phyloP scores from a whole-genome alignment of 805 yeast genomes.

The Barnettozyma sp. region DNA sequence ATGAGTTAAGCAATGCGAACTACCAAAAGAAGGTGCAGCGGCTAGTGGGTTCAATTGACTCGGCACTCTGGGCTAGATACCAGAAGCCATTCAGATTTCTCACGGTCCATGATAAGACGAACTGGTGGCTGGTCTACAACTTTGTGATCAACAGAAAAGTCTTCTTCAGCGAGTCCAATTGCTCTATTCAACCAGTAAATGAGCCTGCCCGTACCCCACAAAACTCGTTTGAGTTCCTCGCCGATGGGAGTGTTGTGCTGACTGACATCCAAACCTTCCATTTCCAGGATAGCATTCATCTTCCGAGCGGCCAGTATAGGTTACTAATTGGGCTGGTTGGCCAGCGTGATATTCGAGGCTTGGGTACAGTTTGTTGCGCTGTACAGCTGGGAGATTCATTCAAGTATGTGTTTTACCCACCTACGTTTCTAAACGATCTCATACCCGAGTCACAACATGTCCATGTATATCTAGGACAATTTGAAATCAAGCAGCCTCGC shows the following conservation, averaged over 20 bases:
- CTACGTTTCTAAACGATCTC: constrained; percentile 1
- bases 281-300: neutral
- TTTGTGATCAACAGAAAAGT: constrained; percentile 1
- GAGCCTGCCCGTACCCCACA: neutral
- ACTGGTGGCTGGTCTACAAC: constrained; percentile 3
- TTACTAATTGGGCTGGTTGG: neutral
- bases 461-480: constrained; percentile 1
- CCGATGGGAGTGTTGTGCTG: too few relatives aligned
- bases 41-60: neutral
- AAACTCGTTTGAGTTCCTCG: neutral
- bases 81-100: neutral
- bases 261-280: neutral
- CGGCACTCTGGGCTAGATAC: neutral
- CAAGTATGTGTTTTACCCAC: neutral
- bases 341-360: neutral
- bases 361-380: neutral
- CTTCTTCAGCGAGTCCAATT: neutral
- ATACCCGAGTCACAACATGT: neutral
- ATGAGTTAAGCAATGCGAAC: neutral
- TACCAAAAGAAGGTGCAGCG: neutral
- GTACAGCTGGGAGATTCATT: neutral
- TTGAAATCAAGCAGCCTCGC: too few relatives aligned
- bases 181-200: constrained; percentile 1
- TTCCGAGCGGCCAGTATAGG: constrained; percentile 1
- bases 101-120: neutral